Base-by-base conservation (phyloP, 192 early-diverging fungal genomes). In the Coemansia furcata region DNA sequence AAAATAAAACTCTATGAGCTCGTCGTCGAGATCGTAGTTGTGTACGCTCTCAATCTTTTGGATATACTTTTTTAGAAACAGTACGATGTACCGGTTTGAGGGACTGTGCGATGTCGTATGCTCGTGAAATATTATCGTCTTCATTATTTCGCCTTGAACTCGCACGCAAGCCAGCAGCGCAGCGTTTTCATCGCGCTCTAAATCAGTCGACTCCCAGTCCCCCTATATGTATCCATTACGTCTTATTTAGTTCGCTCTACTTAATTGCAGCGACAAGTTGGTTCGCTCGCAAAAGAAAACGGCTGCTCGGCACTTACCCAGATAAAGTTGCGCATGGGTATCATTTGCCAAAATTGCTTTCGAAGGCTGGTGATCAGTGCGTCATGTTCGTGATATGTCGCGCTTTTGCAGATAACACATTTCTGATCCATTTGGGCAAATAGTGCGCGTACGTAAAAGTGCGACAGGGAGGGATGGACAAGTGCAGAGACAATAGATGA, bases 331-430 rank as follows among this genome's bases (percentile, higher is more conserved):
- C 73, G 69, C 38, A 83, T 60, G 3, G 81, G 73, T 10, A 79
- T 67, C 81, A 83, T 83, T 43, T 83, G 81, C 81, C 81, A 83
- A 57, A 83, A 83, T 62, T 83, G 81, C 52, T 79, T 78, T 38
- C 81, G 76, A 9, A 83, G 39, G 23, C 76, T 79, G 39, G 66
- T 43, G 3, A 73, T 66, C 29, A 83, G 67, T 47, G 67, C 70
- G 36, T 76, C 76, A 59, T 83, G 76, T 60, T 83, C 63, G 40
- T 72, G 64, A 47, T 82, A 82, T 6, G 80, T 74, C 33, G 74
- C 80, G 36, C 75, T 71, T 32, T 72, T 72, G 72, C 80, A 82
- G 17, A 69, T 63, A 11, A 69, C 80, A 29, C 80, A 82, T 54
- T 49, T 36, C 52, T 82, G 80, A 36, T 82, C 80, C 80, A 82